Base-by-base conservation (phyloP, 2,329 filamentous ascomycete species). In the Penicillium sp. region DNA sequence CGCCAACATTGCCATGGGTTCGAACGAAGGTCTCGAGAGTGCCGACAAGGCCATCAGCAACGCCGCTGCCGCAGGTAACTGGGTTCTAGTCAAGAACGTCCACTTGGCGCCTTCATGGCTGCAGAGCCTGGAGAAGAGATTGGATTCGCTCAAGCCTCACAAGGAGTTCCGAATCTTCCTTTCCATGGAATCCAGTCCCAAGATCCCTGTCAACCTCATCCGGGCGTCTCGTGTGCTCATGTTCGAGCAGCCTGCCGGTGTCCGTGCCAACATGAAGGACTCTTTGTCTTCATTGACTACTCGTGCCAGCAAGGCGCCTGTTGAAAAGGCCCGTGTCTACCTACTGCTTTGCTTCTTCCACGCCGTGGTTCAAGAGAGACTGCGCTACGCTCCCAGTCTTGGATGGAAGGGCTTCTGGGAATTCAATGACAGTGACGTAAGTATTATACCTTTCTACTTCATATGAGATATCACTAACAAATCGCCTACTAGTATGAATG, bases 341-440 rank as follows among this genome's bases (percentile, higher is more conserved):
- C 82, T 99, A 48, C 81, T 99, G 48, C 83, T 99, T 37, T 95
- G 90, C 3, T 98, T 99, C 84, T 73, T 99, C 67, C 95, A 99
- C 72, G 96, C 95, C 7, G 93, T 99, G 37, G 87, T 97, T 11
- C 95, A 99, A 75, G 95, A 99, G 75, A 84, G 96, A 66, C 81
- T 99, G 61, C 89, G 95, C 61, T 99, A 99, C 73, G 93, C 93
- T 24, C 96, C 95, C 0, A 93, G 84, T 56, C 81, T 99, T 54
- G 95, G 95, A 59, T 99, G 95, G 95, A 97, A 96, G 80, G 91
- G 92, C 53, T 96, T 97, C 83, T 99, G 96, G 95, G 96, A 99
- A 77, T 99, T 99, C 76, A 99, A 99, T 73, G 96, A 99, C 76
- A 96, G 93, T 67, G 95, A 99, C 77, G 91, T 96, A 85, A 90